Conservation (phyloP, 1,284 basidiomycete genomes). For the Coniferiporia sulphurascens region DNA sequence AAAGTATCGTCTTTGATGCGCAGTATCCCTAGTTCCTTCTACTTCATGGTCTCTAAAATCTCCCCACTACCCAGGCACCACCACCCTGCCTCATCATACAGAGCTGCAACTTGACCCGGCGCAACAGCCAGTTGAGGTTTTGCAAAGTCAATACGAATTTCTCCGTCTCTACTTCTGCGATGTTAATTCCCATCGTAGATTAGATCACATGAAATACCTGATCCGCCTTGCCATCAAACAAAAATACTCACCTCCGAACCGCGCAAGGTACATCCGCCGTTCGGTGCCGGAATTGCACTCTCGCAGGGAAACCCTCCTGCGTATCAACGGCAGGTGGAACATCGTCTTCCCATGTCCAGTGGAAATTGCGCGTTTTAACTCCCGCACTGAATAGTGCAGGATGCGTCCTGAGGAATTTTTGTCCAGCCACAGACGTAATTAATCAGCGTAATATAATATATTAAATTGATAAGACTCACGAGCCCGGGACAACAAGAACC, state of each 20-base stretch:
- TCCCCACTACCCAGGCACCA: conserved; percentile 84
- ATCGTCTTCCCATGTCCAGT: conserved; percentile 71
- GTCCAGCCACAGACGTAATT: too few relatives aligned
- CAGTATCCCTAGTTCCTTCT: not conserved
- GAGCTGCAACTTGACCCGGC: conserved; percentile 71
- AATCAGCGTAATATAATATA: too few relatives aligned
- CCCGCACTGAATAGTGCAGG: conserved; percentile 22
- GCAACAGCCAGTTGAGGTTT: conserved; percentile 68
- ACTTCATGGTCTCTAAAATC: conserved; percentile 36
- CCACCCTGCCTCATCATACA: conserved; percentile 56
- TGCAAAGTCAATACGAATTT: conserved; percentile 43
- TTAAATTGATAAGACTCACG: conserved; percentile 44
- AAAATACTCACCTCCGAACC: conserved; percentile 34
- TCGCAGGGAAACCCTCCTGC: conserved; percentile 41
- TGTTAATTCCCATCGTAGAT: not conserved
- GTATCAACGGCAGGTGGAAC: conserved; percentile 45
- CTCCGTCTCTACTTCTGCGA: conserved; percentile 11
- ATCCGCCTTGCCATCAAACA: not conserved
- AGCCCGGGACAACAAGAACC: conserved; percentile 73
- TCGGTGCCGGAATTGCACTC: conserved; percentile 69
- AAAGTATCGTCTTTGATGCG: too few relatives aligned
- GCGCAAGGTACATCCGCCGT: conserved; percentile 54
- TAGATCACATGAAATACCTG: not conserved
- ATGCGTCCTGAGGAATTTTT: not conserved
- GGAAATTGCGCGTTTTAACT: conserved; percentile 49